Evolutionary conservation across 768 basidiomycete genomes (phyloP).

Genomic region (Lentinula detonsa): DNA sequence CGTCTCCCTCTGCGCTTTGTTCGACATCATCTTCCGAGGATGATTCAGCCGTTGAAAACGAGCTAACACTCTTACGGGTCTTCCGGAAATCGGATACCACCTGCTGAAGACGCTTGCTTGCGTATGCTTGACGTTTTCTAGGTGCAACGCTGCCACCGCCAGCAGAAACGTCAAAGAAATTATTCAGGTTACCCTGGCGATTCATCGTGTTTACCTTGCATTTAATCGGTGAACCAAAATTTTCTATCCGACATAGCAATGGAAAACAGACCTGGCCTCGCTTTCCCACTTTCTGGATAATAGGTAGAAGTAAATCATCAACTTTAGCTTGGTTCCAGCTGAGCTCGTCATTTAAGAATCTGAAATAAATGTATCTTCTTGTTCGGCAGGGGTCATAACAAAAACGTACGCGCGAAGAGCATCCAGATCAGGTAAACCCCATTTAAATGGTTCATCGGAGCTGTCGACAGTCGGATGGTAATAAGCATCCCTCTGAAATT

Average conservation of each 20-base stretch:
- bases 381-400: slow-evolving; percentile 8
- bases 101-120: slow-evolving; percentile 82
- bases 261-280: slow-evolving; percentile 56
- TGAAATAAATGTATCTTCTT: slow-evolving; percentile 16
- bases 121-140: slow-evolving; percentile 72
- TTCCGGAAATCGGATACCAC: slow-evolving; percentile 79
- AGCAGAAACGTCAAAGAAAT: slow-evolving; percentile 66
- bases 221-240: neutral
- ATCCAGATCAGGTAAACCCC: slow-evolving; percentile 96
- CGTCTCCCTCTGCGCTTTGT: slow-evolving; percentile 23
- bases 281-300: slow-evolving; percentile 84
- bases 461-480: slow-evolving; percentile 86
- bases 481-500: slow-evolving; percentile 79
- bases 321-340: slow-evolving; percentile 80
- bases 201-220: slow-evolving; percentile 56
- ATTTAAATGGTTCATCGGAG: slow-evolving; percentile 92
- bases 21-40: slow-evolving; percentile 9
- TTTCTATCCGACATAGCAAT: neutral
- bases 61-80: slow-evolving; percentile 30
- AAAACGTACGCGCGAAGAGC: slow-evolving; percentile 69
- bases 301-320: slow-evolving; percentile 86
- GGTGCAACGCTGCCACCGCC: slow-evolving; percentile 72
- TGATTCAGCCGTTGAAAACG: slow-evolving; percentile 15
- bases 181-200: slow-evolving; percentile 70
- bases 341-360: slow-evolving; percentile 72